These are phyloP conservation scores for Penstemon eatonii DNA, from an alignment of 257 asterid species.

Conservation along the genomic window DNA sequence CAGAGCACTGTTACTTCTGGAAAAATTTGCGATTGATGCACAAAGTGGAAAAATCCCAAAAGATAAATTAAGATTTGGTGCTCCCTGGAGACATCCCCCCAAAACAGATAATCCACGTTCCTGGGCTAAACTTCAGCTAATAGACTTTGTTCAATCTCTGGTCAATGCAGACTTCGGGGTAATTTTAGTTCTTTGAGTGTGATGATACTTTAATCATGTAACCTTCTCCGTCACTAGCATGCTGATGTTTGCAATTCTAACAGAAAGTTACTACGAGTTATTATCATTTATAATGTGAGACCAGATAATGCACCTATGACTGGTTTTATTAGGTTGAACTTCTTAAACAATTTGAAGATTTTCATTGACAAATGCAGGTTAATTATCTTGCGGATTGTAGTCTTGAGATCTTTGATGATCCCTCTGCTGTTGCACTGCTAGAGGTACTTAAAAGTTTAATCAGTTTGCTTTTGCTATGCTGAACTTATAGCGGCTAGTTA, in stretches of 20 bases:
- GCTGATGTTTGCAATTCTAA: constrained; percentile 15
- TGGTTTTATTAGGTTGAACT: constrained; percentile 19
- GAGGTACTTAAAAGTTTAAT: constrained; percentile 51
- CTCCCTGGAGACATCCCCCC: constrained; percentile 97
- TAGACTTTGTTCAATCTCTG: constrained; percentile 88
- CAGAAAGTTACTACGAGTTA: constrained; percentile 1
- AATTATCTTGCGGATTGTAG: constrained; percentile 85
- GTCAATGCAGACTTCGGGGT: constrained; percentile 86
- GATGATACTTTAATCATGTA: constrained; percentile 20
- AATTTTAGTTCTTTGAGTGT: constrained; percentile 23
- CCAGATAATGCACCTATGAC: neutral
- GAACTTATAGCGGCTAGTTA: constrained; percentile 11
- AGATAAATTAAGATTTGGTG: constrained; percentile 75
- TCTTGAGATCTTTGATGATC: constrained; percentile 93
- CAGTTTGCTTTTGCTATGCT: neutral
- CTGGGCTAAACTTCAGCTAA: constrained; percentile 92
- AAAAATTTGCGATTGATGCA: constrained; percentile 75
- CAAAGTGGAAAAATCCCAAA: constrained; percentile 61
- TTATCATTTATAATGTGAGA: neutral
- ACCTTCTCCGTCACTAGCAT: constrained; percentile 23
- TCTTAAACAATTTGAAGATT: constrained; percentile 20
- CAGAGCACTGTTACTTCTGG: constrained; percentile 62
- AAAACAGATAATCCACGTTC: constrained; percentile 38
- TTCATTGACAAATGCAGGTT: constrained; percentile 52
- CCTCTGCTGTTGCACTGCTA: constrained; percentile 73